Base-by-base conservation (phyloP, 331 rosid genomes). In the Phaseolus coccineus region DNA sequence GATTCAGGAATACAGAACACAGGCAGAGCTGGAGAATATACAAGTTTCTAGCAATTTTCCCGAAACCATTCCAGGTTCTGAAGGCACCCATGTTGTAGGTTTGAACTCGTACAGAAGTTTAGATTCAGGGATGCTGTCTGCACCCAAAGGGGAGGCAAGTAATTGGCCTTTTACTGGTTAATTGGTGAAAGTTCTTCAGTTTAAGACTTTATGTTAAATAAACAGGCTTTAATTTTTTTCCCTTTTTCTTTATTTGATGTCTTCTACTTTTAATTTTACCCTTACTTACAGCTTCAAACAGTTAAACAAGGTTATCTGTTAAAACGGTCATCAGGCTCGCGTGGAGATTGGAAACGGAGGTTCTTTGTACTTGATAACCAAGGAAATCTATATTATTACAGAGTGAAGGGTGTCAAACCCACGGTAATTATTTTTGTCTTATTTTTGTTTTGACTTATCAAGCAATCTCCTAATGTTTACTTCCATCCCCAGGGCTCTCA, bases 341-440 rank as follows among this genome's bases (percentile, higher is more conserved):
- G 97, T 58, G 99, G 98, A 78, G 97, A 93, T 78, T 96, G 99
- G 99, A 96, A 96, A 84, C 87, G 99, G 75, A 89, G 94, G 79
- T 96, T 93, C 84, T 96, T 96, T 73, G 92, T 88, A 39, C 96
- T 96, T 77, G 94, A 96, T 82, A 91, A 73, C 85, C 91, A 89
- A 61, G 92, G 98, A 79, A 85, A 80, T 82, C 84, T 96, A 70
- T 87, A 30, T 82, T 96, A 96, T 82, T 91, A 96, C 81, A 89
- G 94, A 85, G 66, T 63, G 56, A 91, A 89, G 85, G 92, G 90
- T 58, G 69, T 85, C 84, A 96, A 88, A 71, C 87, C 97, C 53
- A 79, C 73, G 98, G 99, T 96, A 87, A 58, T 89, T 89, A 81
- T 73, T 67, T 24, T 77, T 83, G 27, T 74, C 77, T 73, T 33